Conservation (phyloP, 2,329 filamentous ascomycete species). For the Talaromyces amestolkiae region DNA sequence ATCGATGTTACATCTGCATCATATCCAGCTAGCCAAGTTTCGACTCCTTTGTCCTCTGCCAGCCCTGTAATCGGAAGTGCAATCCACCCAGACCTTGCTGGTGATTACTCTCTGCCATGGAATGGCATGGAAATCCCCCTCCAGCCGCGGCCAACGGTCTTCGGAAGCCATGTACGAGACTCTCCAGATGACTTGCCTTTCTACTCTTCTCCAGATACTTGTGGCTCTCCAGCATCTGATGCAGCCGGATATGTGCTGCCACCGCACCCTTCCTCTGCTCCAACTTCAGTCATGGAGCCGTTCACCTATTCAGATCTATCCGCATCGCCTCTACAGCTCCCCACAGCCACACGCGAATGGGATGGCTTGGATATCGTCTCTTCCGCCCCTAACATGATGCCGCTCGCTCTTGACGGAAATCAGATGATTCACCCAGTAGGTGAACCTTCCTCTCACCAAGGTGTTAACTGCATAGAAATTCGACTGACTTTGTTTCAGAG, state of each 20-base stretch:
- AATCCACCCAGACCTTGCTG: conserved; percentile 29
- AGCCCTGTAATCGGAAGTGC: conserved; percentile 34
- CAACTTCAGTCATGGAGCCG: conserved; percentile 35
- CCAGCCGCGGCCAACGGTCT: conserved; percentile 30
- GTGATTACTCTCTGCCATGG: conserved; percentile 36
- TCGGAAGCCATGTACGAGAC: conserved; percentile 37
- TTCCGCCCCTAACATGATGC: conserved; percentile 34
- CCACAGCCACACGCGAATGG: conserved; percentile 33
- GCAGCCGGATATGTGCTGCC: conserved; percentile 31
- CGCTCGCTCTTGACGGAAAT: conserved; percentile 35
- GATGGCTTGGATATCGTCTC: conserved; percentile 30
- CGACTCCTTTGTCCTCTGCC: conserved; percentile 38
- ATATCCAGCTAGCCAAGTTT: conserved; percentile 29
- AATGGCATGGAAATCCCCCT: conserved; percentile 36
- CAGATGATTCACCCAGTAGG: conserved; percentile 40
- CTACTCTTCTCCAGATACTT: conserved; percentile 45
- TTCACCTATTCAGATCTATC: conserved; percentile 35
- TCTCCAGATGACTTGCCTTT: conserved; percentile 41
- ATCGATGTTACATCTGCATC: conserved; percentile 25
- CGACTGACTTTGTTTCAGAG: conserved; percentile 23
- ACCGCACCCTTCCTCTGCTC: conserved; percentile 30
- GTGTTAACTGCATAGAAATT: conserved; percentile 8
- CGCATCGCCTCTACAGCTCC: conserved; percentile 35
- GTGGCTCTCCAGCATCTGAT: conserved; percentile 44
- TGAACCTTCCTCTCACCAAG: conserved; percentile 25